Evolutionary conservation across 2,329 filamentous ascomycete genomes (phyloP), one percentile per base, ranked within the genome.

Genomic region (Scedosporium apiospermum): DNA sequence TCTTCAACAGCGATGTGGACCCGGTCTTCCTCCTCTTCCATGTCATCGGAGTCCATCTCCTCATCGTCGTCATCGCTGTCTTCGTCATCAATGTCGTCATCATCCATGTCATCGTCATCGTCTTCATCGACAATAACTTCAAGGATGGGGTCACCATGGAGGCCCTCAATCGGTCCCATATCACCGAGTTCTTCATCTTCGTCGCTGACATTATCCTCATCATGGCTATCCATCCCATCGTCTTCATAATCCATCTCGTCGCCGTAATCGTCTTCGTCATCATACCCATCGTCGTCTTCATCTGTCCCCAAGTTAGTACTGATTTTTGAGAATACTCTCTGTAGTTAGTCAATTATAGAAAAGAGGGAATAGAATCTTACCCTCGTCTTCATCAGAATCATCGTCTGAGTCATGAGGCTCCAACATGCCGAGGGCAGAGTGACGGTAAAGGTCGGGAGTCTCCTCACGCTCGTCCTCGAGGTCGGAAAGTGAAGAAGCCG

Each of bases 401-500:
- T 65, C 65, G 65, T 90, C 88, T 64, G 92, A 88, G 63, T 89
- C 85, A 59, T 88, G 85, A 66, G 90, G 88, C 72, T 98, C 95
- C 61, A 97, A 87, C 87, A 98, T 96, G 59, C 95, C 93, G 23
- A 99, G 80, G 1, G 96, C 91, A 1, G 95, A 98, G 74, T 98
- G 96, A 61, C 96, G 89, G 78, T 97, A 98, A 21, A 99, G 82
- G 75, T 99, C 95, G 34, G 96, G 95, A 4, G 96, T 99, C 72
- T 98, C 95, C 74, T 96, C 92, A 55, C 92, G 88, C 63, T 91
- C 88, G 65, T 93, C 90, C 49, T 93, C 90, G 60, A 92, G 79
- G 66, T 96, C 93, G 10, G 93, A 97, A 26, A 96, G 85, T 0
- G 93, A 96, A 4, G 92, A 96, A 3, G 89, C 86, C 10, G 91